Conservation (phyloP, 306 rosid genomes). For the Vicia villosa region DNA sequence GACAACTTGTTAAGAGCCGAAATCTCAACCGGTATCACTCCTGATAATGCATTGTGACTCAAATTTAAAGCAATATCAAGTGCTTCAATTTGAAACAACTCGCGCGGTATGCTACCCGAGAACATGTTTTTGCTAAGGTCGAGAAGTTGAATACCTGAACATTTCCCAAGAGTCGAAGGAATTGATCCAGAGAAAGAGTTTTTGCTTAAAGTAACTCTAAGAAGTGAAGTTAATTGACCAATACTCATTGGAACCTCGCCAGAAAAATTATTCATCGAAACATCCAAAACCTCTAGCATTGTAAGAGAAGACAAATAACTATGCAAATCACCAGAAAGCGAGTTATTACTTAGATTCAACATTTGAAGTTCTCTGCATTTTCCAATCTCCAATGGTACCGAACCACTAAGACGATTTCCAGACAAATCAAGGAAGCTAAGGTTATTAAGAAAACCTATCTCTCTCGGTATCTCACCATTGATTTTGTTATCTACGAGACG, state of each 20-base stretch:
- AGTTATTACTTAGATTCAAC: slow-evolving; percentile 81
- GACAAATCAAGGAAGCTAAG: slow-evolving; percentile 82
- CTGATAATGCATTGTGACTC: slow-evolving; percentile 70
- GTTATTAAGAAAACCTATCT: slow-evolving; percentile 58
- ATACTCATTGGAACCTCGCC: slow-evolving; percentile 62
- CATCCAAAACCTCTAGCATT: slow-evolving; percentile 71
- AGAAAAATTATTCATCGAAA: slow-evolving; percentile 58
- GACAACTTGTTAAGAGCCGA: slow-evolving; percentile 68
- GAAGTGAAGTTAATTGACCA: slow-evolving; percentile 65
- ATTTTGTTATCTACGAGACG: slow-evolving; percentile 65
- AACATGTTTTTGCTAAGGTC: slow-evolving; percentile 77
- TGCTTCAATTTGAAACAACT: slow-evolving; percentile 61
- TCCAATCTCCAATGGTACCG: slow-evolving; percentile 66
- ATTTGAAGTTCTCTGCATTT: slow-evolving; percentile 72
- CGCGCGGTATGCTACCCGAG: slow-evolving; percentile 66
- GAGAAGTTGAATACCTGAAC: slow-evolving; percentile 71
- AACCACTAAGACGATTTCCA: slow-evolving; percentile 63
- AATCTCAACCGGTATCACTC: slow-evolving; percentile 64
- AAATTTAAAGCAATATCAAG: slow-evolving; percentile 81
- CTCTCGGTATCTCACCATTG: slow-evolving; percentile 67
- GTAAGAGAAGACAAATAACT: slow-evolving; percentile 60
- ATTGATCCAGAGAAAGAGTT: slow-evolving; percentile 67
- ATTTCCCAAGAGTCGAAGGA: slow-evolving; percentile 64
- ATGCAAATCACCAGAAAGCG: slow-evolving; percentile 66
- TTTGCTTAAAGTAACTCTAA: slow-evolving; percentile 56